phyloP scores from a whole-genome alignment of 2,329 filamentous ascomycete genomes.

The Hortaea sp. region DNA sequence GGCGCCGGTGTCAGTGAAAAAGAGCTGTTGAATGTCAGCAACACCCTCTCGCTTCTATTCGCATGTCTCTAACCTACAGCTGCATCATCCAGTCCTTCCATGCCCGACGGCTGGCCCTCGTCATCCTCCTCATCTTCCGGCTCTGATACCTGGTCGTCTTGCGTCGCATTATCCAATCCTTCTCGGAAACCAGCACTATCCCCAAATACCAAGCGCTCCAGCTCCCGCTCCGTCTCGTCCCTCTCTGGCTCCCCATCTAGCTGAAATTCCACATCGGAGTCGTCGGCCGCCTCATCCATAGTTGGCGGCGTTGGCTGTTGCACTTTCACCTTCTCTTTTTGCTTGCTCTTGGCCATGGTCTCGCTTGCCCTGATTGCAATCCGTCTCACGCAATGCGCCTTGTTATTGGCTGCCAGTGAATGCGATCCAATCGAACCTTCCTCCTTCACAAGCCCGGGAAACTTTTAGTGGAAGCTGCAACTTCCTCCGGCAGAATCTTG shows the following conservation, averaged over 20 bases:
- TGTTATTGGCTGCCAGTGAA: not conserved
- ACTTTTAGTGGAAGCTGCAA: not conserved
- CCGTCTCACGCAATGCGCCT: too few species aligned
- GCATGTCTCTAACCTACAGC: constrained; percentile 41
- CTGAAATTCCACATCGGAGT: constrained; percentile 20
- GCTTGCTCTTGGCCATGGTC: constrained; percentile 1
- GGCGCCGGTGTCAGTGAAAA: constrained; percentile 66
- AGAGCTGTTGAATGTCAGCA: constrained; percentile 43
- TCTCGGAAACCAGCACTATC: constrained; percentile 73
- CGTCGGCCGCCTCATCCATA: constrained; percentile 12
- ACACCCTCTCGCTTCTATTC: not conserved
- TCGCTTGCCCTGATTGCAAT: too few species aligned
- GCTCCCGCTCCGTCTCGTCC: constrained; percentile 23
- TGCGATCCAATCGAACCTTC: not conserved
- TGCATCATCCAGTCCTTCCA: constrained; percentile 64
- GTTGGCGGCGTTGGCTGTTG: constrained; percentile 14
- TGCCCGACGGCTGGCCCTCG: constrained; percentile 18
- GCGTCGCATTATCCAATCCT: constrained; percentile 52
- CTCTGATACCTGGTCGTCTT: constrained; percentile 22
- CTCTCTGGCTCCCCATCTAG: constrained; percentile 19
- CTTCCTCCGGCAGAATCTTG: not conserved
- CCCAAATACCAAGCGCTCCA: constrained; percentile 76
- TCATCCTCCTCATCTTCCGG: constrained; percentile 38
- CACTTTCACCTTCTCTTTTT: constrained; percentile 4
- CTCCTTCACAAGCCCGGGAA: not conserved